Base-by-base conservation (phyloP, 31 red algal species). In the Endocladia muricata region DNA sequence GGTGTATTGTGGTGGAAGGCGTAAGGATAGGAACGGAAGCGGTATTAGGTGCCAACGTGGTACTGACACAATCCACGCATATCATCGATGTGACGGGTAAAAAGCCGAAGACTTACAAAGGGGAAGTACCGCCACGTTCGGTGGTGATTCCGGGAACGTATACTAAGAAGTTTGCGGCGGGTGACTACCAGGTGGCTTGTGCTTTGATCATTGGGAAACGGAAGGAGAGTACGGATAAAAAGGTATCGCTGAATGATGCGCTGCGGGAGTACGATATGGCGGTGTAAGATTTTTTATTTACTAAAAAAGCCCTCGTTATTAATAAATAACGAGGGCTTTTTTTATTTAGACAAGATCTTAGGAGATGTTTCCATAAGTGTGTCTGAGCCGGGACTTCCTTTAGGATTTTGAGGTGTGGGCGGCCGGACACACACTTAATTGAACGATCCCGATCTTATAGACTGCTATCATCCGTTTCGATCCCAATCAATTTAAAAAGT, bases 1-100 rank as follows among this genome's bases (percentile, higher is more conserved):
- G 65, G 11, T 70, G 28, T 9, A 41, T 43, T 15, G 37, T 70
- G 17, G 65, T 70, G 11, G 65, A 70, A 43, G 65, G 65, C 30
- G 65, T 70, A 25, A 11, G 59, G 9, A 63, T 63, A 11, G 26
- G 59, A 63, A 11, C 9, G 28, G 59, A 63, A 63, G 17, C 59
- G 17, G 59, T 63, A 11, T 11, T 63, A 9, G 59, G 59, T 9
- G 59, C 59, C n/a, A 25, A 25, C 28, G 44, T 51, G 19, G 19
- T 19, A 9, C 19, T 51, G 44, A 51, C 44, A 19, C 19, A 9
- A 51, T 13, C 44, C 44, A 51, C 44, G 11, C 44, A 9, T 9
- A 51, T 51, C 44, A 51, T 51, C 44, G 44, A 51, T 19, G 44
- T 51, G 11, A 51, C 11, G 11, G 44, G 44, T 19, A 9, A 9